Base-by-base conservation (phyloP, 73 alveolate genomes). In the Paramecium primaurelia region DNA sequence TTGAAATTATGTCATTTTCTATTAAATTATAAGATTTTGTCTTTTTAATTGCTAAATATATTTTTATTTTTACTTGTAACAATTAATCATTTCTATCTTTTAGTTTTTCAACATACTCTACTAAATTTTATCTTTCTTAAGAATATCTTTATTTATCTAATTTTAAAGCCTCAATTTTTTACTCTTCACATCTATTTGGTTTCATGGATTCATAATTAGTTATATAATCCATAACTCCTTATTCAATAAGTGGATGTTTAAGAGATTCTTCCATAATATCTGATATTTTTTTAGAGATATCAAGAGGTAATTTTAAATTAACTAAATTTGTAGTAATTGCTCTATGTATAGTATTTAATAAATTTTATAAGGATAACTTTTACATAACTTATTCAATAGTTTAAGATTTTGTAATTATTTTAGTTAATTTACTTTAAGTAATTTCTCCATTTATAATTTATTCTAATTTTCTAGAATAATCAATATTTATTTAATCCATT, bases 151-250 rank as follows among this genome's bases (percentile, higher is more conserved):
- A 36, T 38, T 75, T 75, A 38, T 75, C 88, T 9, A 75, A 16
- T 20, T 75, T 75, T 42, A 75, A 42, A 4, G 88, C 88, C 25
- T 75, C 88, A n/a, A 75, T 75, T 42, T 75, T 75, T 20, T 75
- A 20, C 16, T 75, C 88, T n/a, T 75, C 88, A 75, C 40, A 16
- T 75, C 40, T 75, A 75, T 42, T 75, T 20, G 58, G 60, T 34
- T 75, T 75, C 88, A 75, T 7, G 6, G 34, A 42, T 75, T 75
- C 88, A 37, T 75, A 75, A 25, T 80, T 9, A 8, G 47, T 80
- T 10, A 80, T 45, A 8, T 45, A 80, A 40, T 80, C 91, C 73
- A 40, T 80, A 1, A 80, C 47, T 10, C 77, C 91, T 40, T 80
- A 14, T n/a, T 80, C 75, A 14, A 80, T 47, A 22, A 26, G 47